Percentiles rank a stretch among this genome's conserved stretches.
These are phyloP conservation scores for Mycotypha africana DNA, from an alignment of 371 early-diverging fungal genomes.

Conservation along the genomic window DNA sequence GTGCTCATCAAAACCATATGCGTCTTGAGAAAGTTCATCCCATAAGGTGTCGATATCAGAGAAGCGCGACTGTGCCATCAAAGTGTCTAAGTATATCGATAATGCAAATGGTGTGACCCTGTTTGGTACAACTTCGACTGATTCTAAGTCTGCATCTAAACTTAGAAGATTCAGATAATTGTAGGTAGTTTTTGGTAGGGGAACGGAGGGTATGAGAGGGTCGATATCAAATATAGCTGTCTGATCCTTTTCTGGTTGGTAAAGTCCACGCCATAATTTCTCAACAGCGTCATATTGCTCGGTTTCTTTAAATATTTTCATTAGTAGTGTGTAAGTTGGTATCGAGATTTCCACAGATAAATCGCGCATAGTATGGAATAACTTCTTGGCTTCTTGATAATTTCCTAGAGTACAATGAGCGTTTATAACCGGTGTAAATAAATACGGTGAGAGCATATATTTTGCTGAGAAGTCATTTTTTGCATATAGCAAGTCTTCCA, in stretches of 20 bases:
- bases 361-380: conserved; percentile 19
- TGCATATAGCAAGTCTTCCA: conserved; percentile 27
- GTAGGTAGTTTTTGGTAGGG: conserved; percentile 6
- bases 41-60: conserved; percentile 25
- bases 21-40: conserved; percentile 11
- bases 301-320: conserved; percentile 26
- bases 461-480: neutral
- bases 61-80: conserved; percentile 9
- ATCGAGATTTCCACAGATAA: conserved; percentile 11
- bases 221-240: conserved; percentile 1
- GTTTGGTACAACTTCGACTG: neutral
- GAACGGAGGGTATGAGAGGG: conserved; percentile 5
- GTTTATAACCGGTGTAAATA: conserved; percentile 30
- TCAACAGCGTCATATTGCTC: conserved; percentile 24
- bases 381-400: conserved; percentile 10
- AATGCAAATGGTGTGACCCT: conserved; percentile 25
- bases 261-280: conserved; percentile 22
- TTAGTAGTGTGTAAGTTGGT: conserved; percentile 20
- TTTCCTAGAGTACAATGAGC: conserved; percentile 9
- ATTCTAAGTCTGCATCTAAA: neutral
- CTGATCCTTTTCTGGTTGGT: neutral
- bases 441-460: conserved; percentile 16
- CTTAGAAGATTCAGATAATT: conserved; percentile 5
- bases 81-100: conserved; percentile 29
- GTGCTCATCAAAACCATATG: conserved; percentile 33